These are phyloP conservation scores for Angomonas deanei DNA, from an alignment of 208 protist genomes.

Conservation along the genomic window DNA sequence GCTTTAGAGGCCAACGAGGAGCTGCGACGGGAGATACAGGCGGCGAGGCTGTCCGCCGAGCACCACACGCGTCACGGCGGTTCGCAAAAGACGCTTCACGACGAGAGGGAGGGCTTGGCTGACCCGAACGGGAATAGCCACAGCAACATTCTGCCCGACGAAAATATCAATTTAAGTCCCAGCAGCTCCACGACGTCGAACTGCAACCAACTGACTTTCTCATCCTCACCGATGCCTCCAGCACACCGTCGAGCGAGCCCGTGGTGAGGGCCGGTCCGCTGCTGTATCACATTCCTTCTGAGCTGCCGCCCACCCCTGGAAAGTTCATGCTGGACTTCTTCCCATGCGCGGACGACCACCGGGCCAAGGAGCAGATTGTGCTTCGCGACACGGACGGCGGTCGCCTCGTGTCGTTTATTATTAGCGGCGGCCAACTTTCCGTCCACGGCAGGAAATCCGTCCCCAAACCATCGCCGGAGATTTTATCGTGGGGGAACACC, in stretches of 20 bases:
- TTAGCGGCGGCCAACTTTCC: constrained; percentile 13
- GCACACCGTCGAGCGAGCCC: not conserved
- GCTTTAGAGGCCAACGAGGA: not conserved
- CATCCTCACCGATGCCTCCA: not conserved
- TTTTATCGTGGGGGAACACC: not conserved
- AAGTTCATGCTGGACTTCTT: constrained; percentile 21
- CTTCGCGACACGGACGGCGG: constrained; percentile 18
- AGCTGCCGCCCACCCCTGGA: not conserved
- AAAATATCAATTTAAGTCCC: not conserved
- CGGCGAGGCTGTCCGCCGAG: not conserved
- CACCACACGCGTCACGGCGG: not conserved
- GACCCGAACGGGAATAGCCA: not conserved
- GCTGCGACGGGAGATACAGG: not conserved
- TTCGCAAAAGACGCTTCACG: too few relatives aligned
- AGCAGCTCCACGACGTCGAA: not conserved
- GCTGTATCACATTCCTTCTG: constrained; percentile 17
- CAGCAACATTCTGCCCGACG: not conserved
- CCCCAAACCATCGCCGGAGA: too few relatives aligned
- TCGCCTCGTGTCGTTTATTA: constrained; percentile 18
- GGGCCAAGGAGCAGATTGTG: constrained; percentile 1
- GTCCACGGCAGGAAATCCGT: constrained; percentile 5
- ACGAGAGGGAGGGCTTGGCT: not conserved
- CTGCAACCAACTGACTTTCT: not conserved
- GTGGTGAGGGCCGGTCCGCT: constrained; percentile 20
- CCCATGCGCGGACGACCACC: constrained; percentile 7